Evolutionary conservation across 192 early-diverging fungal species (phyloP).

Genomic region (Pecoramyces ruminantium): DNA sequence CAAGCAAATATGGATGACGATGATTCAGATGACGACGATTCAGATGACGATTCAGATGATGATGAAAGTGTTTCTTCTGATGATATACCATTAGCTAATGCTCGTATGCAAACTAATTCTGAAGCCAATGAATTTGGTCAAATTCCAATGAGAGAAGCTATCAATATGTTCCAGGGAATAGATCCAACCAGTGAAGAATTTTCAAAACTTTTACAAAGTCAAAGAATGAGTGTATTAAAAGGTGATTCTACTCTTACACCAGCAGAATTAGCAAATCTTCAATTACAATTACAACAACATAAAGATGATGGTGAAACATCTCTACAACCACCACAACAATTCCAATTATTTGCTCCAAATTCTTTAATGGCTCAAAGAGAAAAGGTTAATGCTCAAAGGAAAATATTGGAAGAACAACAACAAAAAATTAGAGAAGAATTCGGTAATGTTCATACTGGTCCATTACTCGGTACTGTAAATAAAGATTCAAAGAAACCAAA

Average conservation of each 20-base stretch:
- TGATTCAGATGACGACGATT: background rate
- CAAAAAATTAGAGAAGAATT: background rate
- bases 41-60: background rate
- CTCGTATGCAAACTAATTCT: background rate
- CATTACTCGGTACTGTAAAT: conserved; percentile 15
- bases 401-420: background rate
- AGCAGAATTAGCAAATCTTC: background rate
- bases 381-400: background rate
- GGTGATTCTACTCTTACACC: background rate
- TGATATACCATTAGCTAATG: background rate
- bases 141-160: background rate
- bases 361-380: background rate
- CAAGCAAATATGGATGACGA: background rate
- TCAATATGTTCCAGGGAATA: background rate
- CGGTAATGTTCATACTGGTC: conserved; percentile 6
- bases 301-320: background rate
- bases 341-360: background rate
- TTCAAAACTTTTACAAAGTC: background rate
- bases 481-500: conserved; percentile 9
- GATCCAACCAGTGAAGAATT: background rate
- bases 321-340: background rate
- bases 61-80: background rate
- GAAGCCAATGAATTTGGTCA: background rate
- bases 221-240: background rate
- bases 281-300: background rate